These are phyloP conservation scores for Tripidium arundinaceum DNA, from an alignment of 202 grass and related monocot species.

Conservation along the genomic window DNA sequence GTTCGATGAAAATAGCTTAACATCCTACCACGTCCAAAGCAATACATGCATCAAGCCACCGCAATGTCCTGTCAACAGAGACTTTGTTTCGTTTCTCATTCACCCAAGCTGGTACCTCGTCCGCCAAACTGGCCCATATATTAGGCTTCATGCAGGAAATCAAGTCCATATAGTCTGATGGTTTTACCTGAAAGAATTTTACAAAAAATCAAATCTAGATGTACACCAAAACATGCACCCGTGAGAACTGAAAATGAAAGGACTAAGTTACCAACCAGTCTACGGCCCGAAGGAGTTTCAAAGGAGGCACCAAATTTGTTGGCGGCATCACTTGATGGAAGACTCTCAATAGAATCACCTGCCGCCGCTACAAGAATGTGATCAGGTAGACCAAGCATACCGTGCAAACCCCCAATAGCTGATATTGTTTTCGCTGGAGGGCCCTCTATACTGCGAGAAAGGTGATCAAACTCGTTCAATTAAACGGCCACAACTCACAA, in stretches of 20 bases:
- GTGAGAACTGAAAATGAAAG: slow-evolving; percentile 13
- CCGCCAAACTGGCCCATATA: slow-evolving; percentile 81
- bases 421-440: slow-evolving; percentile 62
- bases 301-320: slow-evolving; percentile 87
- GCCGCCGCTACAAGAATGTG: slow-evolving; percentile 71
- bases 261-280: slow-evolving; percentile 51
- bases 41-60: slow-evolving; percentile 89
- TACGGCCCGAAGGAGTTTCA: slow-evolving; percentile 76
- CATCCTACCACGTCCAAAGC: slow-evolving; percentile 52
- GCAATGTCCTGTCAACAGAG: slow-evolving; percentile 87
- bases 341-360: slow-evolving; percentile 76
- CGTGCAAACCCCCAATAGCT: slow-evolving; percentile 67
- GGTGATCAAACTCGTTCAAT: not conserved
- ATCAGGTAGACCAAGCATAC: slow-evolving; percentile 64
- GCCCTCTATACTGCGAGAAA: slow-evolving; percentile 57
- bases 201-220: not conserved
- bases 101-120: slow-evolving; percentile 92
- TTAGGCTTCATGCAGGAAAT: slow-evolving; percentile 77
- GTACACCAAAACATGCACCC: not conserved
- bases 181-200: slow-evolving; percentile 56
- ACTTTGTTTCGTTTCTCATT: slow-evolving; percentile 75
- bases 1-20: not conserved
- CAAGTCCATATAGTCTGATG: slow-evolving; percentile 79
- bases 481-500: not conserved
- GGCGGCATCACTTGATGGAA: slow-evolving; percentile 58